phyloP scores from a whole-genome alignment of 2,329 filamentous ascomycete genomes.

The Fusarium piperis region DNA sequence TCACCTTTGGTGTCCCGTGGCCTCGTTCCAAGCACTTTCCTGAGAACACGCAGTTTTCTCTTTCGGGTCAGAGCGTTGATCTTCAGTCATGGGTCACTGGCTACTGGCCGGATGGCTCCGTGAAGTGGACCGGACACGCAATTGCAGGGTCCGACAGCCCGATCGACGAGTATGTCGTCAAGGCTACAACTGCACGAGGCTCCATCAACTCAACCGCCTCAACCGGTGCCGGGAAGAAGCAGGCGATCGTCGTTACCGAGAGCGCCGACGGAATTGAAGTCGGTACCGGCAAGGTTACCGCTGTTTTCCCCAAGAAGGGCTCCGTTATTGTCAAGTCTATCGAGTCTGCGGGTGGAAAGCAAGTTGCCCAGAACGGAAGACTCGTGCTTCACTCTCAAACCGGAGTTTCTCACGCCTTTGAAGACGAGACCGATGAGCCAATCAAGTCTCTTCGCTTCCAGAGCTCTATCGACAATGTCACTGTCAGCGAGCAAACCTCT shows the following conservation, averaged over 20 bases:
- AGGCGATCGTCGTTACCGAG: slow-evolving; percentile 24
- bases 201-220: slow-evolving; percentile 26
- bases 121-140: slow-evolving; percentile 71
- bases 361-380: slow-evolving; percentile 57
- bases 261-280: slow-evolving; percentile 48
- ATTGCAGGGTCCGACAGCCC: slow-evolving; percentile 54
- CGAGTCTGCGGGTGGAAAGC: slow-evolving; percentile 52
- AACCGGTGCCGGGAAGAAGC: background rate
- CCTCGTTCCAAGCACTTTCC: slow-evolving; percentile 51
- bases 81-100: slow-evolving; percentile 65
- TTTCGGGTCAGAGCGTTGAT: slow-evolving; percentile 30
- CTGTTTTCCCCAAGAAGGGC: slow-evolving; percentile 55
- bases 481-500: slow-evolving; percentile 53
- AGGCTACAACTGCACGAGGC: slow-evolving; percentile 11
- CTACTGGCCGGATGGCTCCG: slow-evolving; percentile 68
- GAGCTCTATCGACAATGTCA: slow-evolving; percentile 61
- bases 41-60: slow-evolving; percentile 50
- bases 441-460: slow-evolving; percentile 58
- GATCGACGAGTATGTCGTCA: slow-evolving; percentile 53
- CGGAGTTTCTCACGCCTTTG: slow-evolving; percentile 50
- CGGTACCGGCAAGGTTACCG: slow-evolving; percentile 56
- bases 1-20: slow-evolving; percentile 58
- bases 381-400: slow-evolving; percentile 64
- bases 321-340: slow-evolving; percentile 52
- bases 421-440: slow-evolving; percentile 34